Base-by-base conservation (phyloP, 2,329 filamentous ascomycete genomes). In the Dendryphion nanum region DNA sequence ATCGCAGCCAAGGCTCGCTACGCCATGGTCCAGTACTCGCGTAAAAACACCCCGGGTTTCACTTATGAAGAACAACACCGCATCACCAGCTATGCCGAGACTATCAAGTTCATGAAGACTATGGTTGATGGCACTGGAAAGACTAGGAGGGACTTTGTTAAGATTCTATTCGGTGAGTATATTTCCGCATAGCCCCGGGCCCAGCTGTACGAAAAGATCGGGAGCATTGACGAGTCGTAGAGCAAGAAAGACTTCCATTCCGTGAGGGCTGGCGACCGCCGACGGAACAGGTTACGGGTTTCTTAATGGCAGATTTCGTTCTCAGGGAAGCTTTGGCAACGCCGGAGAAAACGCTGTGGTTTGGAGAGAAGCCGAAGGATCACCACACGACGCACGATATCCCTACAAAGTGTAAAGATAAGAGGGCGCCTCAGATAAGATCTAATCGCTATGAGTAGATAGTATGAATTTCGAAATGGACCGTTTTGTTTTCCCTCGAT, bases 131-230 rank as follows among this genome's bases (percentile, higher is more conserved):
- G 47, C 2, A 33, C 47, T 1, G 44, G 42, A 5, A 50, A 29
- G 12, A 40, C 42, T 4, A 36, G 42, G 5, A 12, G 53, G 17
- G 38, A 50, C 0, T 57, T 37, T 23, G 36, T 59, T 15, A 51
- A 53, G 32, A 39, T 55, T 7, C 44, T 59, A 10, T 60, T 60
- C 35, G 34, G 56, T 58, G 23, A 26, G 23, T 26, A n/a, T 8
- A 26, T n/a, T n/a, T n/a, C n/a, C n/a, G n/a, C n/a, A n/a, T n/a
- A n/a, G n/a, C n/a, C n/a, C n/a, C n/a, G n/a, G n/a, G n/a, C n/a
- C n/a, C n/a, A n/a, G n/a, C n/a, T n/a, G n/a, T n/a, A n/a, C n/a
- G n/a, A n/a, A n/a, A n/a, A n/a, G n/a, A n/a, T n/a, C n/a, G n/a
- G n/a, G n/a, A n/a, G n/a, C n/a, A n/a, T n/a, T n/a, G n/a, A n/a